Conservation (phyloP, 768 basidiomycete genomes). For the Amyloporia xantha region DNA sequence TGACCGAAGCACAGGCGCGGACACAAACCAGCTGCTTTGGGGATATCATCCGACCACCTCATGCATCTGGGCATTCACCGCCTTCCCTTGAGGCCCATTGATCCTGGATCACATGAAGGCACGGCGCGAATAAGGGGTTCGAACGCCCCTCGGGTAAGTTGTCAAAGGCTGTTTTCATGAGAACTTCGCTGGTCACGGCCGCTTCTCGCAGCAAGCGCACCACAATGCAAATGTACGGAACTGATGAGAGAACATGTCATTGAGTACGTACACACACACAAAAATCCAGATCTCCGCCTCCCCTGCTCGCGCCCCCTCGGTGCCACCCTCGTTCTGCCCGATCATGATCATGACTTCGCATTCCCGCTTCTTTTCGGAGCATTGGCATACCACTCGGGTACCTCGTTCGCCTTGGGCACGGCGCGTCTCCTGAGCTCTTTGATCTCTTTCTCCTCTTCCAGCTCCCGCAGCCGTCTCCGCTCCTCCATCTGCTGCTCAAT, state of each 20-base stretch:
- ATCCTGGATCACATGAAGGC: neutral
- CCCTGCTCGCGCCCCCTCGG: neutral
- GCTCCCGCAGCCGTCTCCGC: constrained; percentile 38
- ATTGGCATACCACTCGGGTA: constrained; percentile 73
- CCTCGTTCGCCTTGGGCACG: constrained; percentile 60
- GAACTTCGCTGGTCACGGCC: neutral
- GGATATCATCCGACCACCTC: neutral
- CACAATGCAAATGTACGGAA: neutral
- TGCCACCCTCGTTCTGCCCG: neutral
- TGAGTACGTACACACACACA: neutral
- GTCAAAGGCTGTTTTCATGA: neutral
- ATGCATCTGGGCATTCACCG: neutral
- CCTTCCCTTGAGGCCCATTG: neutral
- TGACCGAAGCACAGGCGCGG: neutral
- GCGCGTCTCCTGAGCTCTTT: constrained; percentile 55
- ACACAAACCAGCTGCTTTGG: neutral
- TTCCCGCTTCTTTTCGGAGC: constrained; percentile 50
- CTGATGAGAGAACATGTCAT: neutral
- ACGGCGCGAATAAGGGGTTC: neutral
- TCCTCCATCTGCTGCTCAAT: constrained; percentile 41
- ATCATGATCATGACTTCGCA: constrained; percentile 7
- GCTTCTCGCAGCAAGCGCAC: neutral
- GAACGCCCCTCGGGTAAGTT: neutral
- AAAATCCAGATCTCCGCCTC: no score
- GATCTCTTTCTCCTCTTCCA: constrained; percentile 55